These are phyloP conservation scores for Nannochloropsis gaditana DNA, from an alignment of 108 stramenopile genomes.

Conservation along the genomic window DNA sequence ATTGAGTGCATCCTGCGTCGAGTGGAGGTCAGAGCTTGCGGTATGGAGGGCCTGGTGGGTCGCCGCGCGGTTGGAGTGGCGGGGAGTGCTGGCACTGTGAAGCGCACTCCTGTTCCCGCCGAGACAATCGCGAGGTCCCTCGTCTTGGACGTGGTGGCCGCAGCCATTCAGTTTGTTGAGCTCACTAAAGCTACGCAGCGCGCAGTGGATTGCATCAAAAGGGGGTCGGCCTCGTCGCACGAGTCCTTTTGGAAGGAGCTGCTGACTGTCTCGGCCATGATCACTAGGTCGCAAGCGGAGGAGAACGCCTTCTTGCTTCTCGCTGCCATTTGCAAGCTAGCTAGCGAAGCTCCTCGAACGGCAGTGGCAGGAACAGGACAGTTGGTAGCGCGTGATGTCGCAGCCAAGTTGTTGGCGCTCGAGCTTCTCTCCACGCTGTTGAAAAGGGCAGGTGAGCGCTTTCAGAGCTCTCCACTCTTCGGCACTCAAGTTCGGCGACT, in stretches of 20 bases:
- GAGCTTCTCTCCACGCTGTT: conserved; percentile 3
- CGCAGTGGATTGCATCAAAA: not conserved
- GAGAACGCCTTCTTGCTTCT: conserved; percentile 17
- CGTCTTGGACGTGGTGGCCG: not conserved
- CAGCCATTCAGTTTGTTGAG: not conserved
- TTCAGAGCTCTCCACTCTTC: not conserved
- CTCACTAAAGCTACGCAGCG: conserved; percentile 7
- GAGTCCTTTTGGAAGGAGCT: conserved; percentile 13
- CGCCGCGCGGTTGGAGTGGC: not conserved
- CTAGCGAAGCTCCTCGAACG: not conserved
- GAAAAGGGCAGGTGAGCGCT: not conserved
- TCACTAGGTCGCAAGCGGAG: not conserved
- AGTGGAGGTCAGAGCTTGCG: not conserved
- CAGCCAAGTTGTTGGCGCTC: not conserved
- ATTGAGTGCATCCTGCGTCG: not conserved
- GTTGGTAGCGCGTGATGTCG: not conserved
- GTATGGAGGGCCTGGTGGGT: too few species aligned
- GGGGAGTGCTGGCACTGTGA: not conserved
- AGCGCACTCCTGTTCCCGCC: not conserved
- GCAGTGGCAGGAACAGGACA: not conserved
- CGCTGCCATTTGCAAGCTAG: conserved; percentile 18
- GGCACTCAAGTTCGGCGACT: not conserved
- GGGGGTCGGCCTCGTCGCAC: not conserved
- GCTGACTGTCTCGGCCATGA: not conserved
- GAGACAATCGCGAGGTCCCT: not conserved